Evolutionary conservation across 768 basidiomycete genomes (phyloP), one percentile per base, ranked within the genome.

Genomic region (Macrocybe gigantea): DNA sequence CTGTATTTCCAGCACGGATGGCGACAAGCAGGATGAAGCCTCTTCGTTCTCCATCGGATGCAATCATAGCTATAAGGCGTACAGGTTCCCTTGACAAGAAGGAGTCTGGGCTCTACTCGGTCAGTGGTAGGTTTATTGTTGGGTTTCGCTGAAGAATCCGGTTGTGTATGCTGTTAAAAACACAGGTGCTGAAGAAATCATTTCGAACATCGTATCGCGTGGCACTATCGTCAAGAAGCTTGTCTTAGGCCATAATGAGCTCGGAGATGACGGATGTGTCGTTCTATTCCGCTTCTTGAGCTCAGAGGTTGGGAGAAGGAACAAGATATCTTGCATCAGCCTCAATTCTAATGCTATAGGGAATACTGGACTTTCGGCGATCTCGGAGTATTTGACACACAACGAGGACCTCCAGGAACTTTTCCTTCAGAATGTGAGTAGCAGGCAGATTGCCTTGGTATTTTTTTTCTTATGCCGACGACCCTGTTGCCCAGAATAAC

Each of bases 291-390:
- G 63, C 12, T 85, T 78, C 56, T 66, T 86, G 6, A 50, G 63
- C 29, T 83, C 83, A 8, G 58, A 65, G 5, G 60, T 64, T 12
- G 82, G 79, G 13, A 61, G 64, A 49, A 63, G 59, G 48, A 69
- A 79, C 53, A 59, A 58, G 41, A 71, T 86, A 47, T 62, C 65
- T 1, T 77, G 82, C 54, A 77, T 86, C 32, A 74, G 70, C 50
- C 67, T 86, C 47, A 83, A 81, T 44, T 68, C 70, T 3, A 83
- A 81, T 50, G 59, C 59, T 7, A 78, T 86, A 30, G 75, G 81
- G 7, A 70, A 82, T 54, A 58, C 60, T 33, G 81, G 82, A 5
- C 69, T 86, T 5, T 57, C 67, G 40, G 73, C 78, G n/a, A 74
- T 86, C 37, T 58, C 73, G 5, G 57, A 64, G 35, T 85, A 80